phyloP scores from a whole-genome alignment of 73 alveolate genomes.

The Stentor roeselii region DNA sequence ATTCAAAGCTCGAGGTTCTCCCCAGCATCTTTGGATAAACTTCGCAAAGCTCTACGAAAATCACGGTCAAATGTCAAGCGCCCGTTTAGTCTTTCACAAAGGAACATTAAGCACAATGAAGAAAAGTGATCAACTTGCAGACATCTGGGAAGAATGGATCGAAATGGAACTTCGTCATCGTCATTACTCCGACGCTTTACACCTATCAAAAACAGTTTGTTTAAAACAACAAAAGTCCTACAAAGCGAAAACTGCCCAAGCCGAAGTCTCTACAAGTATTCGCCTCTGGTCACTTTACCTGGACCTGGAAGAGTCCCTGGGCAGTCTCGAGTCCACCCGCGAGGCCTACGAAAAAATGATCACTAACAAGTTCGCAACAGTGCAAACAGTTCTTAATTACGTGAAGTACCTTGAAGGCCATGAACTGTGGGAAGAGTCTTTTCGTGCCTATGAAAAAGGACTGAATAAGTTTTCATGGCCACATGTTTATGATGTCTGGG shows the following conservation, averaged over 20 bases:
- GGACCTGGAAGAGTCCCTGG: conserved; percentile 72
- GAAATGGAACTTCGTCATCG: conserved; percentile 74
- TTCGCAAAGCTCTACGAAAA: conserved; percentile 83
- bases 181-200: conserved; percentile 63
- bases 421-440: conserved; percentile 67
- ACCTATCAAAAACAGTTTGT: conserved; percentile 59
- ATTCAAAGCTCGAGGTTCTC: conserved; percentile 80
- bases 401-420: conserved; percentile 54
- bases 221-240: conserved; percentile 53
- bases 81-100: conserved; percentile 60
- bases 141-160: conserved; percentile 74
- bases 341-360: conserved; percentile 77
- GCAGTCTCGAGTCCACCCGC: conserved; percentile 65
- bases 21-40: conserved; percentile 82
- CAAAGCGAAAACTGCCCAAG: conserved; percentile 42
- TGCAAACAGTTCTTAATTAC: conserved; percentile 63
- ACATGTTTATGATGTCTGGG: conserved; percentile 73
- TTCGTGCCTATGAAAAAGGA: conserved; percentile 81
- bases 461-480: conserved; percentile 70
- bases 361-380: conserved; percentile 69
- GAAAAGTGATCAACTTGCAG: conserved; percentile 62
- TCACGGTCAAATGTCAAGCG: conserved; percentile 56
- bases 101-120: conserved; percentile 65
- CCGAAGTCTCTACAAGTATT: conserved; percentile 38
- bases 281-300: conserved; percentile 75